Conservation (phyloP, 2,329 filamentous ascomycete species). For the Ascocoryne sarcoides region DNA sequence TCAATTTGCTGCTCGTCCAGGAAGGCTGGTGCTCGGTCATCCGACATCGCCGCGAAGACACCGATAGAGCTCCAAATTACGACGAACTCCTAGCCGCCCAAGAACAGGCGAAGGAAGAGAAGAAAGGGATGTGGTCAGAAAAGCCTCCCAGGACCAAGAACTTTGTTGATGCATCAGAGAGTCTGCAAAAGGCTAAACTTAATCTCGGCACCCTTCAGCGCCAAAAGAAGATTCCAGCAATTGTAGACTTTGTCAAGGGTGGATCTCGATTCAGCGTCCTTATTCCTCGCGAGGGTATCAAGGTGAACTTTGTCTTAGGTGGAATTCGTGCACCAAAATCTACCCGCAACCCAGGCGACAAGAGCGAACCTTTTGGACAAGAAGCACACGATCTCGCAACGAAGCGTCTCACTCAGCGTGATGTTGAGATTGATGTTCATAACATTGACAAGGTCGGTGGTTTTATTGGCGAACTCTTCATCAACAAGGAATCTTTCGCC, state of each 20-base stretch:
- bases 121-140: conserved; percentile 90
- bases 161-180: conserved; percentile 87
- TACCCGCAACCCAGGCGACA: conserved; percentile 66
- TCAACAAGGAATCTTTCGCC: conserved; percentile 92
- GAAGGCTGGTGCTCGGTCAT: conserved; percentile 91
- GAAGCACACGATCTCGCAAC: conserved; percentile 91
- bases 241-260: conserved; percentile 98
- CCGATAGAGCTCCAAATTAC: conserved; percentile 88
- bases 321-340: conserved; percentile 87
- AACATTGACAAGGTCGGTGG: conserved; percentile 94
- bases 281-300: conserved; percentile 85
- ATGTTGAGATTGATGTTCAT: conserved; percentile 92
- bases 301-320: conserved; percentile 88
- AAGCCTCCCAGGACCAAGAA: conserved; percentile 78
- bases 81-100: conserved; percentile 78
- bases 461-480: conserved; percentile 89
- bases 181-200: conserved; percentile 88
- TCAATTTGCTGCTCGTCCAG: conserved; percentile 79
- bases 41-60: conserved; percentile 88
- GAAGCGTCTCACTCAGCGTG: conserved; percentile 81
- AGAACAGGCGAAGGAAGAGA: conserved; percentile 73
- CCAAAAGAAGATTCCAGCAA: conserved; percentile 83
- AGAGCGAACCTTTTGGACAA: conserved; percentile 87
- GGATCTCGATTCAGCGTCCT: conserved; percentile 89
- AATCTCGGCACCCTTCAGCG: conserved; percentile 80